Percentiles rank a stretch among this genome's conserved stretches.
Conservation (phyloP, 805 yeast genomes). For the Kockiozyma suomiensis region DNA sequence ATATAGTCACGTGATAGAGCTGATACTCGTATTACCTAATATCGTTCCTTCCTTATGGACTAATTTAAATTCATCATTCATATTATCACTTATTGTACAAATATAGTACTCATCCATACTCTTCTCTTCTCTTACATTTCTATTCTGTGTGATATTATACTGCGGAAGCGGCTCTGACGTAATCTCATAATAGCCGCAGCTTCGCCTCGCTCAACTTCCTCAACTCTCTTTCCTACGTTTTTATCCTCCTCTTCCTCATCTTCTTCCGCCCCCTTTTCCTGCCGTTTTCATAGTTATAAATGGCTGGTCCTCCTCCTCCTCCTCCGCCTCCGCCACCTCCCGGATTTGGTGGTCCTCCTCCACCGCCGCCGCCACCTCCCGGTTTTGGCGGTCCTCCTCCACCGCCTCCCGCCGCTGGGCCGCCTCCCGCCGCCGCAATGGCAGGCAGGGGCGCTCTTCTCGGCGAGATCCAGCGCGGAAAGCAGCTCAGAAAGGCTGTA, state of each 20-base stretch:
- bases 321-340: slow-evolving; percentile 18
- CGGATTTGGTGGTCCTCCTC: slow-evolving; percentile 32
- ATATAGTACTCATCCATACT: too few relatives aligned
- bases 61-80: too few relatives aligned
- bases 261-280: not conserved
- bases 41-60: too few relatives aligned
- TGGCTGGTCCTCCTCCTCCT: slow-evolving; percentile 26
- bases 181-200: not conserved
- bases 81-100: too few relatives aligned
- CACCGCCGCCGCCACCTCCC: slow-evolving; percentile 36
- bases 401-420: slow-evolving; percentile 28
- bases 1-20: too few relatives aligned
- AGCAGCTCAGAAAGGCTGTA: slow-evolving; percentile 57
- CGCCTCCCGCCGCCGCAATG: slow-evolving; percentile 30
- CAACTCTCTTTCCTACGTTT: not conserved
- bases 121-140: too few relatives aligned
- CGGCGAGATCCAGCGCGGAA: slow-evolving; percentile 81
- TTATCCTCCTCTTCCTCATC: not conserved
- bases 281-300: not conserved
- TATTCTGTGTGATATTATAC: too few relatives aligned
- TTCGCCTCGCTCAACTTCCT: not conserved
- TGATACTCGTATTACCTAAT: too few relatives aligned
- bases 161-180: too few relatives aligned
- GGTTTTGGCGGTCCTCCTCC: slow-evolving; percentile 29
- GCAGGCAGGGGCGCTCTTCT: slow-evolving; percentile 49